Conservation (phyloP, 305 asterid species). For the Rubia occidens region DNA sequence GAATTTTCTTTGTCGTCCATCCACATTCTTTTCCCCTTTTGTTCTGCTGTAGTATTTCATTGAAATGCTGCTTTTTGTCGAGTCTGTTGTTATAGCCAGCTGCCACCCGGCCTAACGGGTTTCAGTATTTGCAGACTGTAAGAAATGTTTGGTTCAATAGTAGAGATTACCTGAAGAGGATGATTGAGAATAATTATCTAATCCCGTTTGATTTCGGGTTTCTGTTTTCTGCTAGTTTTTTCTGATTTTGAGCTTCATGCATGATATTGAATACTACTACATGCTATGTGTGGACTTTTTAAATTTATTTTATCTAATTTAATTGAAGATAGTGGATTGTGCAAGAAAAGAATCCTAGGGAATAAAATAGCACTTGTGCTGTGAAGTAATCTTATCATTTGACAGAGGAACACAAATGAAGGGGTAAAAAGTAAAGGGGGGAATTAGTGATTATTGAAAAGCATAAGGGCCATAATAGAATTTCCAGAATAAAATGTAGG, state of each 20-base stretch:
- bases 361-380: background rate
- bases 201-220: slow-evolving; percentile 10
- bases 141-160: slow-evolving; percentile 23
- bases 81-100: slow-evolving; percentile 16
- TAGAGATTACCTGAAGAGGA: slow-evolving; percentile 8
- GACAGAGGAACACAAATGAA: no score
- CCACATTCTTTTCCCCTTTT: slow-evolving; percentile 18
- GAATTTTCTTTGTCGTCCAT: slow-evolving; percentile 12
- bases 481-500: background rate
- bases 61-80: no score
- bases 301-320: no score
- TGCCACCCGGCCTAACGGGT: slow-evolving; percentile 9
- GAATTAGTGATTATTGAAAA: background rate
- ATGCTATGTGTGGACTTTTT: background rate
- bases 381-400: no score
- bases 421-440: no score
- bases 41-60: slow-evolving; percentile 16
- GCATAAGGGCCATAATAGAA: background rate
- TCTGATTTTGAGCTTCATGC: background rate
- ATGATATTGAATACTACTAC: no score
- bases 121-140: slow-evolving; percentile 19
- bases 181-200: slow-evolving; percentile 12
- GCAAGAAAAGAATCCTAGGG: background rate
- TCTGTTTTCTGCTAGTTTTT: background rate
- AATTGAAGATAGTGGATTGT: background rate